phyloP scores from a whole-genome alignment of 1,139 yeast genomes.

The Candida pseudocylindracea region DNA sequence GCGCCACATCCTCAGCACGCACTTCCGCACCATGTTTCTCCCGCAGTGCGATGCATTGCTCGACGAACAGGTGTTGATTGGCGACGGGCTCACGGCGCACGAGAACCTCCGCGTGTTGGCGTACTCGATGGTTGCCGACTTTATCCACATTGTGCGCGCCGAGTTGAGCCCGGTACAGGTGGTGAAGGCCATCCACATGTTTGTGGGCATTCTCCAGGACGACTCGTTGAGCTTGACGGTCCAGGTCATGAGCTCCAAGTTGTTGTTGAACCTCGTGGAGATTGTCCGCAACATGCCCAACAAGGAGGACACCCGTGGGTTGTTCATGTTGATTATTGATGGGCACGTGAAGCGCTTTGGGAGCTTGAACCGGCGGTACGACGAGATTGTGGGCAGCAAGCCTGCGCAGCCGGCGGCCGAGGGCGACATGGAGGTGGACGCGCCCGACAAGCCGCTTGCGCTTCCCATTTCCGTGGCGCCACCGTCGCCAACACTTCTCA shows the following conservation, averaged over 20 bases:
- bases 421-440: conserved; percentile 1
- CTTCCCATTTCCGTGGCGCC: conserved; percentile 17
- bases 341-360: conserved; percentile 74
- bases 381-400: conserved; percentile 44
- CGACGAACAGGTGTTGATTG: conserved; percentile 73
- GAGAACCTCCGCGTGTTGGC: conserved; percentile 84
- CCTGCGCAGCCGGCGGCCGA: conserved; percentile 5
- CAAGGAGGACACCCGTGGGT: conserved; percentile 67
- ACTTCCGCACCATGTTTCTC: conserved; percentile 59
- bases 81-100: conserved; percentile 79
- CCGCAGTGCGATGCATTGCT: conserved; percentile 72
- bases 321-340: conserved; percentile 63
- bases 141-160: conserved; percentile 77
- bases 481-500: conserved; percentile 23
- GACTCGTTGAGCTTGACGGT: conserved; percentile 71
- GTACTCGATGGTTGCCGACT: conserved; percentile 88
- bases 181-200: conserved; percentile 71
- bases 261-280: conserved; percentile 72
- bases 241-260: conserved; percentile 92
- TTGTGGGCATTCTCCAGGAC: conserved; percentile 66
- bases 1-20: conserved; percentile 80
- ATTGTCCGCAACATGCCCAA: conserved; percentile 68
- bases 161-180: conserved; percentile 71
- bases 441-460: conserved; percentile 9
- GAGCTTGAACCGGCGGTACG: conserved; percentile 50